Base-by-base conservation (phyloP, 2,329 filamentous ascomycete species). In the Colletotrichum shisoi region DNA sequence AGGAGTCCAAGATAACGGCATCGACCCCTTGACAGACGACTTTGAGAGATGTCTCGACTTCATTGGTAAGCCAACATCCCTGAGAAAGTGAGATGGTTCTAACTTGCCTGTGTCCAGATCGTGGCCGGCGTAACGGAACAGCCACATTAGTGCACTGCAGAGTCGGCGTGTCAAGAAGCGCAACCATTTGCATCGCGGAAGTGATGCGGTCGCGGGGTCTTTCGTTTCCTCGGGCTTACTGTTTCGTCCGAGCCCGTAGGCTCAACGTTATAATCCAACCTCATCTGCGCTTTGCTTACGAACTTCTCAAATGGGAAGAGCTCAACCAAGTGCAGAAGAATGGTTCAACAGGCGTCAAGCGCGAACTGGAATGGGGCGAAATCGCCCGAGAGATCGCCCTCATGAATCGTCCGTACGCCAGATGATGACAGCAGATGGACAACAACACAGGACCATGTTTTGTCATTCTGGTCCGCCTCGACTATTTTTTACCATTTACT, bases 181-280 rank as follows among this genome's bases (percentile, higher is more conserved):
- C 95, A 13, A 99, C 94, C 1, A 97, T 99, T 69, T 98, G 95
- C 76, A 99, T 99, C 73, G 95, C 95, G n/a, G 94, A 98, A 78
- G 93, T 98, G 42, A 99, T 99, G 95, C 89, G 90, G 42, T 84
- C 90, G 31, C 79, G 93, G 72, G 84, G 87, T 24, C 80, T 97
- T 71, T 95, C 93, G 0, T 94, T 98, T 73, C 93, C 95, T 13
- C 87, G 92, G 62, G 95, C 95, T 67, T 99, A 99, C 78, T 98
- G 95, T 77, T 98, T 94, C 77, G 95, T 99, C 44, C 89, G 95
- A 39, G 95, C 95, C 21, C 87, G 95, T 60, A 86, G 95, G 68
- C 83, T 99, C 54, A 99, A 99, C 75, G 95, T 99, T 59, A 99
- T 99, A 70, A 98, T 99, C 70, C 95, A 99, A 77, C 95, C 95